Base-by-base conservation (phyloP, 2,329 filamentous ascomycete genomes). In the Xylaria sp. region DNA sequence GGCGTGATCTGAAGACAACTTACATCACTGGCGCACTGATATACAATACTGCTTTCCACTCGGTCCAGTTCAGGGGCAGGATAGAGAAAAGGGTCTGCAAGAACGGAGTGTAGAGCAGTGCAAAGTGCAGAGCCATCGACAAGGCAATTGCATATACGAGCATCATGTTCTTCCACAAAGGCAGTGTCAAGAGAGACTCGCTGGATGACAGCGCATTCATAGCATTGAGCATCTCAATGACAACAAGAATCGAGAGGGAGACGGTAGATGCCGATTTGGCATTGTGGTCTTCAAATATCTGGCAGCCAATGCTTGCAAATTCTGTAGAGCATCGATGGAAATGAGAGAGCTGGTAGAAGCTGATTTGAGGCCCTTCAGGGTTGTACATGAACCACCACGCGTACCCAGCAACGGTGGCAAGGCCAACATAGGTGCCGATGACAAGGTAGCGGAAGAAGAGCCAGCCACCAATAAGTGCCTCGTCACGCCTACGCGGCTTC, bases 301-400 rank as follows among this genome's bases (percentile, higher is more conserved):
- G 81, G 79, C 95, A 99, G 56, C 92, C 94, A 72, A 98, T 92
- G 71, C 94, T 89, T 0, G 93, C 87, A 81, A 96, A 98, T 61
- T 92, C 83, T 15, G 91, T 73, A 0, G 90, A 90, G 86, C 95
- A 99, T 75, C 89, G 89, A 81, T 99, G 95, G 88, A 98, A 99
- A 80, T 96, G 91, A 23, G 90, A 83, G 69, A 99, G 83, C 76
- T 99, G 92, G 77, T 86, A 90, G 81, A 98, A 97, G 66, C 83
- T 88, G 78, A 99, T 96, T 77, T 96, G 92, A 23, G 95, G 95
- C 0, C 95, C 95, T 69, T 89, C 87, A 8, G 88, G 80, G 81
- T 98, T 94, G 83, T 91, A 97, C 90, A 99, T 94, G 83, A 98
- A 99, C 92, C 93, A 99, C 95, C 95, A 99, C n/a, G 92, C 94